These are phyloP conservation scores for Sclerotinia nivalis DNA, from an alignment of 2,329 filamentous ascomycete genomes.

Conservation along the genomic window DNA sequence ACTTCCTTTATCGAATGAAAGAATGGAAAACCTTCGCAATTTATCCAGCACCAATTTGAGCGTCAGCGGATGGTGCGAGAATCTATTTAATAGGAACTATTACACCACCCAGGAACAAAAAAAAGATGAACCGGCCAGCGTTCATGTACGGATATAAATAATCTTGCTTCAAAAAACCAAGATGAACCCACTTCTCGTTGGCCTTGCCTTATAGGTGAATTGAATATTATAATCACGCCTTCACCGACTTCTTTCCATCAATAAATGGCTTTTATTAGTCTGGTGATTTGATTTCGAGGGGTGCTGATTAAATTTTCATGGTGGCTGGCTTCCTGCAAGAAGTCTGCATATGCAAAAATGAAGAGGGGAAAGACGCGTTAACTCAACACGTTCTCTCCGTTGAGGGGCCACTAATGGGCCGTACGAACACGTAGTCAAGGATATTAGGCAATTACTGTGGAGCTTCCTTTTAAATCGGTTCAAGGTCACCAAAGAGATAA, in stretches of 20 bases:
- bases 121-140: not conserved
- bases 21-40: not conserved
- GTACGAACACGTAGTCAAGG: not conserved
- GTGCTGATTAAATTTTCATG: too few species aligned
- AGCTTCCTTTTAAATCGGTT: not conserved
- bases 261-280: not conserved
- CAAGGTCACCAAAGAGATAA: not conserved
- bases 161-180: not conserved
- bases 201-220: not conserved
- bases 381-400: too few species aligned
- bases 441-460: not conserved
- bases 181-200: not conserved
- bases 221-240: not conserved
- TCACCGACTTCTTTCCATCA: not conserved
- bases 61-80: not conserved
- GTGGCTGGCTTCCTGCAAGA: constrained; percentile 2
- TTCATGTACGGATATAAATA: not conserved
- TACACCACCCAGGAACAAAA: not conserved
- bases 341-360: not conserved
- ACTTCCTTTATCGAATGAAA: not conserved
- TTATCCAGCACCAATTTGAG: not conserved
- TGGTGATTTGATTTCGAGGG: not conserved
- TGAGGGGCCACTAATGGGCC: not conserved
- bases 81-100: not conserved
- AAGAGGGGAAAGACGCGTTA: not conserved